Conservation (phyloP, 257 asterid species). For the Solanum peruvianum region DNA sequence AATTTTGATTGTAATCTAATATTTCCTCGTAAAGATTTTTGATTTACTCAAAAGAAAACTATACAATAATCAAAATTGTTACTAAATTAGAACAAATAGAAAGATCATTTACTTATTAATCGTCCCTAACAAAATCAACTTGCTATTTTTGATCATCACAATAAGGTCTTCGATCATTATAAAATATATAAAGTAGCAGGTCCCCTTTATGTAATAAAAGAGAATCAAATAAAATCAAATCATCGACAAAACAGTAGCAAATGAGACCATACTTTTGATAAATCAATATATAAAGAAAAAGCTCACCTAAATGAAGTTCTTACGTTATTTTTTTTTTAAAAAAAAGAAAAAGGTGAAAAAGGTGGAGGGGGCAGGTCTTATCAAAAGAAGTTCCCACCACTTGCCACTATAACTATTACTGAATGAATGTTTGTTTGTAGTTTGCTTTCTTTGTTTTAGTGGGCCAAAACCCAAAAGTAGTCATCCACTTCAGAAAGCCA, state of each 20-base stretch:
- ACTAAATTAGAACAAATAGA: no score
- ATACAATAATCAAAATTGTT: no score
- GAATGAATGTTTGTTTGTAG: background rate
- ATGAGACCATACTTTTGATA: background rate
- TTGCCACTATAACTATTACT: slow-evolving; percentile 6
- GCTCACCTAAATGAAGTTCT: background rate
- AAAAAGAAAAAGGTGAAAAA: slow-evolving; percentile 3
- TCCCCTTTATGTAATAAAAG: background rate
- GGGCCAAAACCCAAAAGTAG: slow-evolving; percentile 47
- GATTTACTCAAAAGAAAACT: background rate
- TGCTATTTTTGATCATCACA: background rate
- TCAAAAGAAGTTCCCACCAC: slow-evolving; percentile 73
- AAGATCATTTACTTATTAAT: background rate
- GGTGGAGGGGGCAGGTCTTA: slow-evolving; percentile 32
- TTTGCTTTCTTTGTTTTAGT: slow-evolving; percentile 14
- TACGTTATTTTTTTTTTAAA: background rate
- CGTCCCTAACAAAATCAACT: background rate
- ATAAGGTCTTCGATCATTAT: background rate
- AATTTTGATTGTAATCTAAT: background rate
- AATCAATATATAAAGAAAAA: background rate
- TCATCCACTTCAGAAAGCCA: background rate
- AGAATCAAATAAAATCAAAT: background rate
- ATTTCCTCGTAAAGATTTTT: background rate
- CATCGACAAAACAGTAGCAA: background rate
- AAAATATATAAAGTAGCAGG: background rate